Conservation (phyloP, 768 basidiomycete genomes). For the Leccinum subtestaceum region DNA sequence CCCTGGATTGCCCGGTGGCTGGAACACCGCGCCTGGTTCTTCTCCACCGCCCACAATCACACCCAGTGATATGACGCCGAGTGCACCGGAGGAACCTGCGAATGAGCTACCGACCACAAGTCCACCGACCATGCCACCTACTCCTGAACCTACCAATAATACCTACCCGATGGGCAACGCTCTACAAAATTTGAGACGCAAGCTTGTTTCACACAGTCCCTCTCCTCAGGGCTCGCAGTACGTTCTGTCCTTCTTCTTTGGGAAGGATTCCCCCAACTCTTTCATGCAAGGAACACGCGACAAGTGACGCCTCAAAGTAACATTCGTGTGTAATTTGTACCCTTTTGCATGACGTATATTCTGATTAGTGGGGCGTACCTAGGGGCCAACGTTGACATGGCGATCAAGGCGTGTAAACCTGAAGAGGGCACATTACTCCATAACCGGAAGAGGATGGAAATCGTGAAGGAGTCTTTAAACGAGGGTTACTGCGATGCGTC, state of each 20-base stretch:
- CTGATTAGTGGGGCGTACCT: conserved; percentile 4
- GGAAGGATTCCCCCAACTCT: not conserved
- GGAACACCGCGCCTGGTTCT: conserved; percentile 18
- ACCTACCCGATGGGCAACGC: conserved; percentile 11
- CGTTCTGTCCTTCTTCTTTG: not conserved
- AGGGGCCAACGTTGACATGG: conserved; percentile 66
- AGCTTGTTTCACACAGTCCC: conserved; percentile 17
- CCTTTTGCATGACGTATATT: not conserved
- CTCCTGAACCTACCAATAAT: conserved; percentile 8
- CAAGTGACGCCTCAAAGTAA: conserved; percentile 41
- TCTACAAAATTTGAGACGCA: conserved; percentile 30
- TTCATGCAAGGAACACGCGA: conserved; percentile 17
- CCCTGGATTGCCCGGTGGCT: conserved; percentile 21
- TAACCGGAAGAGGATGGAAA: conserved; percentile 66
- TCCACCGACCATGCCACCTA: not conserved
- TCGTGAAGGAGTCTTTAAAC: conserved; percentile 70
- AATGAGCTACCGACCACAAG: conserved; percentile 1
- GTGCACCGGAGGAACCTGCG: conserved; percentile 5
- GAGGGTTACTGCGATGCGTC: conserved; percentile 83
- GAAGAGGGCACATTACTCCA: conserved; percentile 61
- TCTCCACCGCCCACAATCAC: conserved; percentile 8
- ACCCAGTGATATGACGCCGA: conserved; percentile 1
- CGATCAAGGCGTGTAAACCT: conserved; percentile 67
- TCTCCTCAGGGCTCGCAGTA: conserved; percentile 22
- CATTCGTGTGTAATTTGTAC: conserved; percentile 36